A percentile compares a stretch with the other conserved stretches of the same genome.
Evolutionary conservation across 2,329 filamentous ascomycete genomes (phyloP).

Genomic region (Madurella fahalii): DNA sequence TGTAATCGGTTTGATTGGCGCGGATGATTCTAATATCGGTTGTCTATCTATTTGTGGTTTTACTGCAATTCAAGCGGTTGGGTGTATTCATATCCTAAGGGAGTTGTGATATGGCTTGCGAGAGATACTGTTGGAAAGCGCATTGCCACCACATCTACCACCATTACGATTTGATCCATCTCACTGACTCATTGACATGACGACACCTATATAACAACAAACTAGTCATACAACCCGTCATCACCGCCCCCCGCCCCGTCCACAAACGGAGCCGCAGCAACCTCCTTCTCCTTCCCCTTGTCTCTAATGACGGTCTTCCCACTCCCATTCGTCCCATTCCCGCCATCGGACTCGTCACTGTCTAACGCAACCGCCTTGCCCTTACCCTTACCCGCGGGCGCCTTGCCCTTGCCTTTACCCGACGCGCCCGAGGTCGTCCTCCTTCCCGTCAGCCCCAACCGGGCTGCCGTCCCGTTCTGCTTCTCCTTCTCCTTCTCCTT

Average conservation of each 20-base stretch:
- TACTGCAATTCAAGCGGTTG: neutral
- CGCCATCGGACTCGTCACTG: conserved; percentile 35
- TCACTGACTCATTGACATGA: neutral
- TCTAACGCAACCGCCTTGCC: conserved; percentile 27
- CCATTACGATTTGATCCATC: neutral
- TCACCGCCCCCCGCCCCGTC: conserved; percentile 54
- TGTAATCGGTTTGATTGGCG: neutral
- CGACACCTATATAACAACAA: neutral
- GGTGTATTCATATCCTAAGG: neutral
- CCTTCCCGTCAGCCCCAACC: conserved; percentile 10
- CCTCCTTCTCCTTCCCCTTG: conserved; percentile 57
- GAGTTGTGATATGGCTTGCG: no score
- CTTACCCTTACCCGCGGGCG: conserved; percentile 35
- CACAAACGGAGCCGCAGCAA: conserved; percentile 49
- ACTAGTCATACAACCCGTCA: conserved; percentile 51
- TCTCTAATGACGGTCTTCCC: conserved; percentile 27
- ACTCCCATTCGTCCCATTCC: conserved; percentile 30
- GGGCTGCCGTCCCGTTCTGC: conserved; percentile 13
- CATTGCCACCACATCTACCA: neutral
- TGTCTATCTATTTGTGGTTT: neutral
- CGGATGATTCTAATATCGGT: neutral
- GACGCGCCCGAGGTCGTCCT: conserved; percentile 16
- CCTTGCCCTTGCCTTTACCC: conserved; percentile 35
- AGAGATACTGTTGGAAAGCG: no score
- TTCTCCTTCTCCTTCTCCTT: conserved; percentile 40